phyloP scores from a whole-genome alignment of 2,329 filamentous ascomycete species.

The Dendryphion nanum region DNA sequence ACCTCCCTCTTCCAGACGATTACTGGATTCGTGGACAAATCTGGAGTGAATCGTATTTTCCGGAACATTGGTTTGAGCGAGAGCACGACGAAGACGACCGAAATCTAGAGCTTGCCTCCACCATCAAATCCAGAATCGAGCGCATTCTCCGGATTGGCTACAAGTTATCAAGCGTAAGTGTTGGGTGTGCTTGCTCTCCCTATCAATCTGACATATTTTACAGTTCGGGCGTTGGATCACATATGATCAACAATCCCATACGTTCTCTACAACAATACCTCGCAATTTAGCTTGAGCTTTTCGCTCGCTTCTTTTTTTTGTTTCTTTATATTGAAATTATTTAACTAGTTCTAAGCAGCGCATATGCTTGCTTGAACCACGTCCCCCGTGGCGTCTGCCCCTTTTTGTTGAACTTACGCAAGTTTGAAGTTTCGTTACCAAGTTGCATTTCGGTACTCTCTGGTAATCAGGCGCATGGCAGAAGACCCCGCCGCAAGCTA shows the following conservation, averaged over 20 bases:
- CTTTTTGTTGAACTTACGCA: too few species aligned
- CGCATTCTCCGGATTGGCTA: constrained; percentile 60
- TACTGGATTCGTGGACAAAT: constrained; percentile 64
- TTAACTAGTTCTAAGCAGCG: too few species aligned
- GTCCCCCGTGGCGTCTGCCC: too few species aligned
- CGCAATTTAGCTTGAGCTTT: constrained; percentile 7
- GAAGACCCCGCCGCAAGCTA: too few species aligned
- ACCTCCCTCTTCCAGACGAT: constrained; percentile 66
- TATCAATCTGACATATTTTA: background rate
- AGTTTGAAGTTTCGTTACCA: too few species aligned
- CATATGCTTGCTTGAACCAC: too few species aligned
- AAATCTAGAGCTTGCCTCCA: constrained; percentile 61
- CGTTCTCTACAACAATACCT: constrained; percentile 20
- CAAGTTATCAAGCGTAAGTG: constrained; percentile 41
- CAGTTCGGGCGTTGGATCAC: constrained; percentile 31
- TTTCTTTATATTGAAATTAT: too few species aligned
- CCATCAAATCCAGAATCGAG: constrained; percentile 56
- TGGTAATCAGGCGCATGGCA: too few species aligned
- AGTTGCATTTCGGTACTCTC: too few species aligned
- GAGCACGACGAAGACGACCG: constrained; percentile 68
- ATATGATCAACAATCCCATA: constrained; percentile 24
- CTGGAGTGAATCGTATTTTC: constrained; percentile 61
- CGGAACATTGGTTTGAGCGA: constrained; percentile 59
- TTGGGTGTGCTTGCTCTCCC: background rate
- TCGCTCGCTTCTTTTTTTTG: too few species aligned